Evolutionary conservation across 2,329 filamentous ascomycete species (phyloP), one percentile per base, ranked within the genome.

Genomic region (Xylaria sp.): DNA sequence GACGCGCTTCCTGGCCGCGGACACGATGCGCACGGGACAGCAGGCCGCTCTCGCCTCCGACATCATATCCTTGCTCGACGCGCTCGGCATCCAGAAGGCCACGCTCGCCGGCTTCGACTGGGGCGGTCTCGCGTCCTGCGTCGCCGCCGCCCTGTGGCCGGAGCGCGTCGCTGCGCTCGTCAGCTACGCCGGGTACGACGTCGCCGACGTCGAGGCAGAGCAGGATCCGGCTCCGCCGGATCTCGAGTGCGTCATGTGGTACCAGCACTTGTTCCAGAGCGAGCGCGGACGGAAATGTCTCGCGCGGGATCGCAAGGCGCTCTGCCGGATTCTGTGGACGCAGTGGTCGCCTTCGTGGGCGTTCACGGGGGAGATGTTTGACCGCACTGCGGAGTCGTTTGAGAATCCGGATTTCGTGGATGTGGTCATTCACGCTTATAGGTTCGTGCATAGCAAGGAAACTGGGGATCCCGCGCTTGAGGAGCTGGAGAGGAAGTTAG

Each of bases 221-320:
- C 60, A 12, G 7, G 54, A 62, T 2, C 57, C 62, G 10, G 8
- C n/a, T 0, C 25, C 68, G 1, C n/a, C 68, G 1, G 23, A 8
- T 7, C 68, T 70, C 3, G 68, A 70, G 57, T 65, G 66, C 54
- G 62, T 68, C 41, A 62, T 62, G 61, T 70, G 68, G 68, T 70
- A 70, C 43, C 68, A 70, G 62, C 68, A 70, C 41, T 31, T 70
- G 0, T 70, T 68, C 66, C 68, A 70, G 68, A 65, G 65, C 66
- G 68, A 70, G 62, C 61, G 66, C 13, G 68, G 68, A 0, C 62
- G 68, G 10, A 49, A 41, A 28, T 71, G 69, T 25, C 69, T 71
- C 5, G 43, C 58, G 48, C 51, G 18, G 5, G 66, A 69, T 43
- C 69, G 69, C 31, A 46, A n/a, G 59, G 52, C 3, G 39, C 58